Conservation (phyloP, 805 yeast species). For the Brettanomyces sp. region DNA sequence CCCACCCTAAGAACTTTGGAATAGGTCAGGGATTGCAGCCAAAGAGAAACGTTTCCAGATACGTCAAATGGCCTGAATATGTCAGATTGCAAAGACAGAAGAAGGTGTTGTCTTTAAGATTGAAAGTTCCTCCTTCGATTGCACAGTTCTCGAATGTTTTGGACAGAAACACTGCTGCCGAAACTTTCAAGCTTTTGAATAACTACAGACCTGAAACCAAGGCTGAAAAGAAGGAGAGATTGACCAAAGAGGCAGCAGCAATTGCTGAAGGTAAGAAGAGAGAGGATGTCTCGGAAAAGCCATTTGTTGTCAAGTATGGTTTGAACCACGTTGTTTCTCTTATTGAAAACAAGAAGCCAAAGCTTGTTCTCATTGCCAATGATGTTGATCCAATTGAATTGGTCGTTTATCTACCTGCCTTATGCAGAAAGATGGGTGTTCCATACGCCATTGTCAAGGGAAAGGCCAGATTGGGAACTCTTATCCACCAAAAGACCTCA, state of each 20-base stretch:
- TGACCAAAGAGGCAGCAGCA: slow-evolving; percentile 98
- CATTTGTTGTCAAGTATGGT: slow-evolving; percentile 96
- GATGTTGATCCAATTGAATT: slow-evolving; percentile 99
- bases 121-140: slow-evolving; percentile 98
- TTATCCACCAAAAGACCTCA: slow-evolving; percentile 96
- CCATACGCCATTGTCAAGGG: slow-evolving; percentile 98
- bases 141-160: slow-evolving; percentile 93
- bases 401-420: slow-evolving; percentile 95
- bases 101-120: slow-evolving; percentile 90
- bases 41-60: slow-evolving; percentile 91
- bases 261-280: slow-evolving; percentile 96
- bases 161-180: slow-evolving; percentile 98
- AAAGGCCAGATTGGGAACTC: slow-evolving; percentile 96
- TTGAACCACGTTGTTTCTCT: slow-evolving; percentile 97
- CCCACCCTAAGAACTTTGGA: slow-evolving; percentile 90
- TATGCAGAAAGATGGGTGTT: slow-evolving; percentile 98
- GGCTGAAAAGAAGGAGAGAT: slow-evolving; percentile 98
- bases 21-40: slow-evolving; percentile 95
- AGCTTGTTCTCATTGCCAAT: slow-evolving; percentile 93
- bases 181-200: slow-evolving; percentile 94
- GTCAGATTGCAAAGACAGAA: slow-evolving; percentile 98
- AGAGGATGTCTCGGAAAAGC: slow-evolving; percentile 95
- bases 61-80: slow-evolving; percentile 98
- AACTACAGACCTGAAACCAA: slow-evolving; percentile 98
- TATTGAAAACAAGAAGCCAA: slow-evolving; percentile 97